phyloP scores from a whole-genome alignment of 345 rosid genomes.

The Citrus sp. region DNA sequence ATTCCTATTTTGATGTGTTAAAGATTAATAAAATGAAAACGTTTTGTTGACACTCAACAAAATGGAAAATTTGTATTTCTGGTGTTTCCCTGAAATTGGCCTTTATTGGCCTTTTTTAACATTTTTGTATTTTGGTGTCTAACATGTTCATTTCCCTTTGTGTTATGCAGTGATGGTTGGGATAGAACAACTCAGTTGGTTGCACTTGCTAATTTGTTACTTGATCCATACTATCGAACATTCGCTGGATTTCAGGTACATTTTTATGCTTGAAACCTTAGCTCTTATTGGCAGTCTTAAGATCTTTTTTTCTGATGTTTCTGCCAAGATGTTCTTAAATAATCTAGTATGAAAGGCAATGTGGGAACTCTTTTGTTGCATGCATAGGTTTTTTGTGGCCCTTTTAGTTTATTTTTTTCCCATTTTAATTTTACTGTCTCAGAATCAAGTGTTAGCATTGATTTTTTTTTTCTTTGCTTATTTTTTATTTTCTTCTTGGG shows the following conservation, averaged over 20 bases:
- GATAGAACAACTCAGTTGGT: conserved; percentile 97
- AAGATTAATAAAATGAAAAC: neutral
- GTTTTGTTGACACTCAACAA: neutral
- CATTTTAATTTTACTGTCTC: conserved; percentile 6
- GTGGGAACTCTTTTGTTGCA: conserved; percentile 3
- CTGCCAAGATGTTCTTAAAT: neutral
- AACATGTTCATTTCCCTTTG: conserved; percentile 7
- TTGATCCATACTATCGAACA: conserved; percentile 95
- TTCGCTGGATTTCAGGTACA: conserved; percentile 94
- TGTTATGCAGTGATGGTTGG: conserved; percentile 90
- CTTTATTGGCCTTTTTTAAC: neutral
- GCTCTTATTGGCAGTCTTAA: neutral
- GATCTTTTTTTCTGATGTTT: neutral
- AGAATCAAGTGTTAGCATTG: neutral
- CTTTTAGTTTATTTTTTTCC: neutral
- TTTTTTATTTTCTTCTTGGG: neutral
- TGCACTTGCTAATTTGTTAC: conserved; percentile 86
- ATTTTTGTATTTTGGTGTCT: conserved; percentile 2
- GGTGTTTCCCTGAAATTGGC: neutral
- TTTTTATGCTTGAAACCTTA: neutral
- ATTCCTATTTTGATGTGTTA: neutral
- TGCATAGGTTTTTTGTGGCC: neutral
- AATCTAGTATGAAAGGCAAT: neutral
- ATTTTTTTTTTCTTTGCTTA: neutral
- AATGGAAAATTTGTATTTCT: neutral